A percentile compares a stretch with the other conserved stretches of the same genome.
phyloP scores from a whole-genome alignment of 2,329 filamentous ascomycete species.

The Zasmidium citrigriseum region DNA sequence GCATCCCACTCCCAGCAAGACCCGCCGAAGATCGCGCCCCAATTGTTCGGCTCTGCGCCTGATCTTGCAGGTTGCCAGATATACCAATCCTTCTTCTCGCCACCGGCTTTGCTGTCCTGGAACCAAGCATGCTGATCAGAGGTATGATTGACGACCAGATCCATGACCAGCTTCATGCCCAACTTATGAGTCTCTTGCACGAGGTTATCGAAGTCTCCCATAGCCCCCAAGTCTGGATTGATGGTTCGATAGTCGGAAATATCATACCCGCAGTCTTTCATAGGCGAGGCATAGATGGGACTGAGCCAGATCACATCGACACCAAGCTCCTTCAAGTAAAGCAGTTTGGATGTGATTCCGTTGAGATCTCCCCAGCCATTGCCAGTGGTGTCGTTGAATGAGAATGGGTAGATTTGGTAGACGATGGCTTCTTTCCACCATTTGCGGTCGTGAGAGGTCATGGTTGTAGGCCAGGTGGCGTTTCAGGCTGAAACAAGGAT shows the following conservation, averaged over 20 bases:
- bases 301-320: conserved; percentile 67
- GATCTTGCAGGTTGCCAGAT: conserved; percentile 60
- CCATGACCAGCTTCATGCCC: conserved; percentile 51
- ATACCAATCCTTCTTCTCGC: conserved; percentile 61
- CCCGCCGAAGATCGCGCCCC: conserved; percentile 39
- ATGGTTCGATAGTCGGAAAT: conserved; percentile 48
- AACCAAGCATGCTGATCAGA: conserved; percentile 58
- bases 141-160: conserved; percentile 37
- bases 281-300: conserved; percentile 54
- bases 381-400: conserved; percentile 57
- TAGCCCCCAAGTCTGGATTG: conserved; percentile 47
- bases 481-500: too few relatives aligned
- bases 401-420: conserved; percentile 58
- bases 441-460: too few relatives aligned
- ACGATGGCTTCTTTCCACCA: conserved; percentile 42
- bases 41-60: too few relatives aligned
- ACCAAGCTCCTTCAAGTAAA: conserved; percentile 61
- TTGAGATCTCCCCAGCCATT: conserved; percentile 64
- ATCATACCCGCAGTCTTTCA: conserved; percentile 53
- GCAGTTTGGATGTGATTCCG: conserved; percentile 63
- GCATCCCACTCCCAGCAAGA: conserved; percentile 52
- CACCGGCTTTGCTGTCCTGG: conserved; percentile 51
- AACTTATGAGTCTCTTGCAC: conserved; percentile 44
- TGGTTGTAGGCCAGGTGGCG: too few relatives aligned
- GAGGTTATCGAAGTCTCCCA: conserved; percentile 47